Conservation (phyloP, 192 early-diverging fungal genomes). For the Coemansia sp. region DNA sequence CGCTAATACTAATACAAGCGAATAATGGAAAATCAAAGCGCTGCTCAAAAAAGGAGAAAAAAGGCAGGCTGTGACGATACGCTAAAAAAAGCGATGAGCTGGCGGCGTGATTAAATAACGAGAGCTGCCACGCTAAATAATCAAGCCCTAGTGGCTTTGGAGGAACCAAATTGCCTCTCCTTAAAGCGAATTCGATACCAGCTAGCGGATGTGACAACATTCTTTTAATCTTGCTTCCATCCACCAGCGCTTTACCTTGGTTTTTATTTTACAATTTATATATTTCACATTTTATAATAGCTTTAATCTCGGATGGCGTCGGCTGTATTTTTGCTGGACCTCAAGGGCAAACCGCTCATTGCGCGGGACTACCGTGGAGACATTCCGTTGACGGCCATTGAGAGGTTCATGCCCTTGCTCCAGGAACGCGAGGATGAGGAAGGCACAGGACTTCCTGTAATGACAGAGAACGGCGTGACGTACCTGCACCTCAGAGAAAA, state of each 20-base stretch:
- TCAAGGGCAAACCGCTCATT: constrained; percentile 99
- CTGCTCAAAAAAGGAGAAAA: too few species aligned
- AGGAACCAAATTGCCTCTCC: too few species aligned
- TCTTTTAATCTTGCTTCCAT: not conserved
- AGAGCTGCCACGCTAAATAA: too few species aligned
- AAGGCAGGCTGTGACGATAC: too few species aligned
- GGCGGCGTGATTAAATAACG: too few species aligned
- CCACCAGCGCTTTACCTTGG: not conserved
- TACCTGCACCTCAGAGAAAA: constrained; percentile 95
- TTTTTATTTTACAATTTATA: not conserved
- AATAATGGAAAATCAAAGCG: too few species aligned
- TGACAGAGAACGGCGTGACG: constrained; percentile 93
- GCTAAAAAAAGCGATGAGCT: too few species aligned
- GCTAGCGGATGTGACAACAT: too few species aligned
- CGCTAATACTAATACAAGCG: too few species aligned
- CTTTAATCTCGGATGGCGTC: constrained; percentile 49
- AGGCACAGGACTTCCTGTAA: constrained; percentile 80
- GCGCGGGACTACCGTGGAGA: constrained; percentile 97
- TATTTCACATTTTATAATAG: not conserved
- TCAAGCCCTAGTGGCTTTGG: too few species aligned
- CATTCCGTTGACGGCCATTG: constrained; percentile 92
- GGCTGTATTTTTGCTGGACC: constrained; percentile 89
- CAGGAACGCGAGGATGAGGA: constrained; percentile 92
- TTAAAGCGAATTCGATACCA: too few species aligned
- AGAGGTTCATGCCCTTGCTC: constrained; percentile 97